Base-by-base conservation (phyloP, 2,329 filamentous ascomycete species). In the Aspergillus fructus region DNA sequence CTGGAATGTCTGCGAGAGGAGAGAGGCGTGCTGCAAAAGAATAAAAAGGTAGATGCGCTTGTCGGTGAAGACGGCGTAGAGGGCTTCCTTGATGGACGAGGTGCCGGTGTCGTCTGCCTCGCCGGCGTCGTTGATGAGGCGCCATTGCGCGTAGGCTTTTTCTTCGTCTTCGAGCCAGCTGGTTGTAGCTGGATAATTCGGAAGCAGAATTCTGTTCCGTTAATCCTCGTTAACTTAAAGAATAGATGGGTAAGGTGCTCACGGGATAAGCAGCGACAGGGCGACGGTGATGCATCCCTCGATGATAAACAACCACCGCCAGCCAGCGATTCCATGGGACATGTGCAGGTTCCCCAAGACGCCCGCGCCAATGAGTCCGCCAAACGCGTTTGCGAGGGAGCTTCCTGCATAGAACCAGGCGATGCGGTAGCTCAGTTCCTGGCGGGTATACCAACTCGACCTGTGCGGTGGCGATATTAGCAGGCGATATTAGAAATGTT, bases 361-460 rank as follows among this genome's bases (percentile, higher is more conserved):
- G 0, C 75, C 81, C 0, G 81, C 82, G 0, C 78, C 82, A 3
- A 81, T 71, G 13, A 83, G 70, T 0, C 81, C 81, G 0, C 80
- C 79, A 63, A 83, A 83, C 48, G 79, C 78, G 54, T 81, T 81
- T 0, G 80, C 79, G 0, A 84, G 61, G 0, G 78, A 76, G 54
- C 73, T 77, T 11, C 79, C 79, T 0, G 74, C 73, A 52, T 81
- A 82, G 48, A 81, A 77, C 69, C 77, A 76, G 5, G 79, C 76
- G 53, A 81, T 80, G 1, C 80, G 71, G 41, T 76, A 68, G 7
- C 77, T 76, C 41, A 82, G 64, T 70, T 85, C 83, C 42, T 81
- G 79, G 47, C 85, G 78, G 0, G 86, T 88, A 68, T 89, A 89
- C 84, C 85, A 89, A 68, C 87, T 86, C 2, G 84, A 86, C 67